A percentile compares a stretch with the other conserved stretches of the same genome.
These are phyloP conservation scores for Cercospora sp. DNA, from an alignment of 2,329 filamentous ascomycete species.

Conservation along the genomic window DNA sequence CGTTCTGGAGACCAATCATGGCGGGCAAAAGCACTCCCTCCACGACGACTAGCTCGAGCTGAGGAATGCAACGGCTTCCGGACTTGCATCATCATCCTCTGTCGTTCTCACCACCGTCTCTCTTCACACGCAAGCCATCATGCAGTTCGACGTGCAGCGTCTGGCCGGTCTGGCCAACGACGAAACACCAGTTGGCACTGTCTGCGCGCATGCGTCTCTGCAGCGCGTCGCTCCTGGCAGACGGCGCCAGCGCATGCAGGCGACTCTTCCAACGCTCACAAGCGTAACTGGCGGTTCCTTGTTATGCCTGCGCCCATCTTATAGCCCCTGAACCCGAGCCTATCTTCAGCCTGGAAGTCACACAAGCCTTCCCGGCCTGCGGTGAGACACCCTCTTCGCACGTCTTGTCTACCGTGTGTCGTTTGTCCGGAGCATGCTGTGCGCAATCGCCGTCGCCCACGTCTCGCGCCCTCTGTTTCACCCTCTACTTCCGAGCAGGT, in stretches of 20 bases:
- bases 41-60: constrained; percentile 3
- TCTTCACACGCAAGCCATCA: background rate
- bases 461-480: constrained; percentile 22
- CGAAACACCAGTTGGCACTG: constrained; percentile 8
- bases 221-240: background rate
- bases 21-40: constrained; percentile 1
- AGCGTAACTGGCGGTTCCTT: constrained; percentile 18
- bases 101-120: background rate
- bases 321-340: constrained; percentile 29
- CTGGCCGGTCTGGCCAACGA: constrained; percentile 8
- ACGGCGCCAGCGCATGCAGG: constrained; percentile 22
- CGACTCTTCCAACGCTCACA: constrained; percentile 19
- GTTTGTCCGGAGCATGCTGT: constrained; percentile 20
- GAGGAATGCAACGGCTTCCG: background rate
- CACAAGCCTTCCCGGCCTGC: constrained; percentile 28
- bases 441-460: constrained; percentile 25
- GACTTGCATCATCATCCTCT: constrained; percentile 2
- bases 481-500: constrained; percentile 17
- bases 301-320: constrained; percentile 19
- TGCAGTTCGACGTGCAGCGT: background rate
- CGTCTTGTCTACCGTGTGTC: constrained; percentile 19
- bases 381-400: constrained; percentile 27
- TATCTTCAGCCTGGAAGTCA: constrained; percentile 27
- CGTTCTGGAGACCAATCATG: background rate
- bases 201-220: constrained; percentile 9